Conservation (phyloP, 73 alveolate genomes). For the Symbiodinium pilosum region DNA sequence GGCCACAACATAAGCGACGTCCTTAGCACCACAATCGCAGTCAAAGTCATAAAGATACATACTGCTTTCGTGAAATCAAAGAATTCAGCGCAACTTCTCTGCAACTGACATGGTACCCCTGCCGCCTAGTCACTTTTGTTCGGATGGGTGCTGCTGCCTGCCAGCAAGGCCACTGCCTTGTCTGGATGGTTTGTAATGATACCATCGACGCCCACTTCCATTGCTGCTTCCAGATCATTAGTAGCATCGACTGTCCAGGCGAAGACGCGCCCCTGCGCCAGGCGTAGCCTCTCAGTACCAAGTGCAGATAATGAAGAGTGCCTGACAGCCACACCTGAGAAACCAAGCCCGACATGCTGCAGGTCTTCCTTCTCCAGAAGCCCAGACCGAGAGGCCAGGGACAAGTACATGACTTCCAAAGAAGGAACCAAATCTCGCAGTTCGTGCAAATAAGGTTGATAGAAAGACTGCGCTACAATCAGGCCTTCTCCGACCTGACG, state of each 20-base stretch:
- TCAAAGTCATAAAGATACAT: too few relatives aligned
- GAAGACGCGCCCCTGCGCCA: slow-evolving; percentile 9
- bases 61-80: too few relatives aligned
- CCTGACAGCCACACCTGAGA: slow-evolving; percentile 40
- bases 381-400: slow-evolving; percentile 15
- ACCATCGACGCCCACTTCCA: slow-evolving; percentile 31
- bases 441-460: slow-evolving; percentile 35
- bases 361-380: slow-evolving; percentile 44
- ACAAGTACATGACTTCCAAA: slow-evolving; percentile 17
- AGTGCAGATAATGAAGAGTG: slow-evolving; percentile 17
- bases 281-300: neutral
- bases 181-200: slow-evolving; percentile 54
- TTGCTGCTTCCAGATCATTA: neutral
- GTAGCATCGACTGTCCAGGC: slow-evolving; percentile 60
- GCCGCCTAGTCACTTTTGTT: too few relatives aligned
- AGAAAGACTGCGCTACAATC: slow-evolving; percentile 42
- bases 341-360: neutral
- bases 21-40: too few relatives aligned
- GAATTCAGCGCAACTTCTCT: too few relatives aligned
- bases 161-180: slow-evolving; percentile 39
- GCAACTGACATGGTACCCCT: too few relatives aligned
- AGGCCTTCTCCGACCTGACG: neutral
- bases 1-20: too few relatives aligned
- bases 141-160: neutral
- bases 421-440: neutral